Evolutionary conservation across 768 basidiomycete species (phyloP), one percentile per base, ranked within the genome.

Genomic region (Tremella mesenterica): DNA sequence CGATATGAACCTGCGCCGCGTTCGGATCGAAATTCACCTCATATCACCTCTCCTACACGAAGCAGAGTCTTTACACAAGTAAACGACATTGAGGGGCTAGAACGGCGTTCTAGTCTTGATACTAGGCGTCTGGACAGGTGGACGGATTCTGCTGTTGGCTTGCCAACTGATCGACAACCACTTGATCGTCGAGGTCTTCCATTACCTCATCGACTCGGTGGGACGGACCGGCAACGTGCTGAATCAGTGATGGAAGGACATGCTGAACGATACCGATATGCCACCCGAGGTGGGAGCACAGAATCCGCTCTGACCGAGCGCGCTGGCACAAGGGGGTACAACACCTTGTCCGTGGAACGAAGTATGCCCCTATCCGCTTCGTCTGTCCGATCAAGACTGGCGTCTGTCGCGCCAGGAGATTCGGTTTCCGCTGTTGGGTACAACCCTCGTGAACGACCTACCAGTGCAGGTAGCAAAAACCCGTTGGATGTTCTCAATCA

Each of bases 361-460:
- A 51, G 59, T 23, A 13, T 56, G 16, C 26, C 41, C 13, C 27
- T 48, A 14, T 38, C 47, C 5, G 44, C 48, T 25, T 58, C 57
- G 3, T 30, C 53, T 33, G 16, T 55, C 3, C 52, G 51, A 2
- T 18, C 58, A 20, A 52, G 44, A 9, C n/a, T 41, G 5, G 38
- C 38, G n/a, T 41, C 38, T 23, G 38, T 41, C 23, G 38, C 38
- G 8, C 65, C 65, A 1, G 53, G 54, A 13, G 66, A 68, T 44
- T 63, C 60, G 1, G 49, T 68, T 13, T 67, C 66, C 3, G 63
- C 59, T 9, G 55, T 67, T 3, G 65, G 63, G 9, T 20, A 21
- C 25, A 21, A 44, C 28, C n/a, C 51, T 16, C 30, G 31, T 30
- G 45, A 33, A 34, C 41, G 5, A 16, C 26, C 26, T 5, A 43